A percentile compares a stretch with the other conserved stretches of the same genome.
Evolutionary conservation across 2,329 filamentous ascomycete species (phyloP).

Genomic region (Aspergillus viridinutans): DNA sequence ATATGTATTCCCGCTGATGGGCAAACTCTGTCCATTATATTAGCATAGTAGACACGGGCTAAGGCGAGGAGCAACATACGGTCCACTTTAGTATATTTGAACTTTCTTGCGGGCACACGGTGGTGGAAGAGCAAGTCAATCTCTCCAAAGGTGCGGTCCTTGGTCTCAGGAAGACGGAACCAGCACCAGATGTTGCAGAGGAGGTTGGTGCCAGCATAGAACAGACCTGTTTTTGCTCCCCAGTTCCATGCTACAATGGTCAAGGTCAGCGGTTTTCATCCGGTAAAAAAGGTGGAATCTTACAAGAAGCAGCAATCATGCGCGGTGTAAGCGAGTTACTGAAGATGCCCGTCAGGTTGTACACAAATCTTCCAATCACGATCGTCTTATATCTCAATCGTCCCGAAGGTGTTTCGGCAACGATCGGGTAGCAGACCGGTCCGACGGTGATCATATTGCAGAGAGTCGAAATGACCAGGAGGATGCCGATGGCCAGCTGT

Average conservation of each 20-base stretch:
- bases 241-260: conserved; percentile 31
- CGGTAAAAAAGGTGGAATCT: not conserved
- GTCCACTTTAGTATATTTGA: conserved; percentile 13
- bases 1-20: not conserved
- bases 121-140: conserved; percentile 41
- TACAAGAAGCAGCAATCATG: conserved; percentile 23
- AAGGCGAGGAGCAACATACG: not conserved
- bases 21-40: not conserved
- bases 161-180: conserved; percentile 37
- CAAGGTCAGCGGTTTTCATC: not conserved
- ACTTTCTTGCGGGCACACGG: conserved; percentile 38
- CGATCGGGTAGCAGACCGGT: conserved; percentile 50
- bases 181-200: conserved; percentile 29
- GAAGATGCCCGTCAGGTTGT: conserved; percentile 47
- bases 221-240: conserved; percentile 34
- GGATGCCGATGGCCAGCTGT: conserved; percentile 32
- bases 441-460: conserved; percentile 53
- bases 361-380: conserved; percentile 47
- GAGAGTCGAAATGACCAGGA: conserved; percentile 52
- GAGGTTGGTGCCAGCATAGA: conserved; percentile 33
- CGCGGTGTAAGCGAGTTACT: conserved; percentile 35
- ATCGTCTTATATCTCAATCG: conserved; percentile 45
- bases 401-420: conserved; percentile 52
- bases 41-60: not conserved
- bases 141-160: conserved; percentile 37